Percentiles rank a stretch among this genome's conserved stretches.
These are phyloP conservation scores for Cryptococcus sp. DNA, from an alignment of 1,284 basidiomycete species.

Conservation along the genomic window DNA sequence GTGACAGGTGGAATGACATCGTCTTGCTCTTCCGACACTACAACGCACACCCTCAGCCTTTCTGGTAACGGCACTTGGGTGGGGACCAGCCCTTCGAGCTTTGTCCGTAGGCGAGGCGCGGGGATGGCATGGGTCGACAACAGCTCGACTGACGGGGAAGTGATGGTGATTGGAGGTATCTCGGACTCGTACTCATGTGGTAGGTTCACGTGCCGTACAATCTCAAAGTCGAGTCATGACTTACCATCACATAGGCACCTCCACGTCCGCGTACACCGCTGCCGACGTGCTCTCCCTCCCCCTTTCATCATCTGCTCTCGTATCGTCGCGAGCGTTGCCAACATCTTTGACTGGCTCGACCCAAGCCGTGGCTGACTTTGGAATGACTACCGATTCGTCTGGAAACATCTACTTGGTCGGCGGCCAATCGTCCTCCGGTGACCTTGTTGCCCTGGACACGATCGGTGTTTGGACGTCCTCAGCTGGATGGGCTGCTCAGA, in stretches of 20 bases:
- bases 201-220: conserved; percentile 21
- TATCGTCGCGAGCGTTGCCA: conserved; percentile 33
- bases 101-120: conserved; percentile 44
- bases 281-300: conserved; percentile 41
- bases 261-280: conserved; percentile 42
- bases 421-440: conserved; percentile 44
- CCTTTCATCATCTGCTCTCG: conserved; percentile 26
- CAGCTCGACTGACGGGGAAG: conserved; percentile 26
- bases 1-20: conserved; percentile 50
- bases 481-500: conserved; percentile 43
- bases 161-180: conserved; percentile 50
- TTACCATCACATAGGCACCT: conserved; percentile 18
- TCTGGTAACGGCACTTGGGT: conserved; percentile 31
- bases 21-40: conserved; percentile 39
- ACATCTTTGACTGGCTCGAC: conserved; percentile 38
- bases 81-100: conserved; percentile 27
- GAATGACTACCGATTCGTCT: conserved; percentile 33
- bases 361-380: conserved; percentile 50
- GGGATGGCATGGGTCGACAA: conserved; percentile 35
- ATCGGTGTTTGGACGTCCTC: conserved; percentile 43
- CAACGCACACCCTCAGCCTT: conserved; percentile 45
- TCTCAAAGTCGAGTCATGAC: neutral
- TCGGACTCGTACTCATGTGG: conserved; percentile 48
- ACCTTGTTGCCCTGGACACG: conserved; percentile 35
- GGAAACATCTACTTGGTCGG: conserved; percentile 46